Evolutionary conservation across 2,329 filamentous ascomycete species (phyloP).

Genomic region (Coleophoma crateriformis): DNA sequence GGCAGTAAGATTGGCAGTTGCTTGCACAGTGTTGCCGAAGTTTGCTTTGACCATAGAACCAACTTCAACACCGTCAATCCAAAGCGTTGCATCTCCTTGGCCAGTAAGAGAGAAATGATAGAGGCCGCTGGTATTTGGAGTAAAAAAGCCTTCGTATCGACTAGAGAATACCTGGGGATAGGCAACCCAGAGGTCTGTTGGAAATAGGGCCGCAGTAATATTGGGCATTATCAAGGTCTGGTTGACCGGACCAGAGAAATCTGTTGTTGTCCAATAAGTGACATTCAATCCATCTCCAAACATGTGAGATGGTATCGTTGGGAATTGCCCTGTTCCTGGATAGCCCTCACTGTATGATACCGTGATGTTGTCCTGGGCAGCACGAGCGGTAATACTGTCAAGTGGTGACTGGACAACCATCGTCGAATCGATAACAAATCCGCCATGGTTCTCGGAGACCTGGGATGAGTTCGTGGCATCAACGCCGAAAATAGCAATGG

Average conservation of each 20-base stretch:
- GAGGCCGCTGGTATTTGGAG: conserved; percentile 8
- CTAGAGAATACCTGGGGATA: conserved; percentile 14
- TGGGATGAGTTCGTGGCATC: conserved; percentile 11
- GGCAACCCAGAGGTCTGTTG: conserved; percentile 8
- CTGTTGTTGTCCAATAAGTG: conserved; percentile 10
- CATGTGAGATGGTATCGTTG: conserved; percentile 6
- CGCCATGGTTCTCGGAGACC: conserved; percentile 12
- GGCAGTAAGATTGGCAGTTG: conserved; percentile 6
- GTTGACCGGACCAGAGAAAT: conserved; percentile 8
- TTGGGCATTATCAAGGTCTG: conserved; percentile 10
- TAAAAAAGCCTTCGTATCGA: conserved; percentile 8
- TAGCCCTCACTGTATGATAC: conserved; percentile 12
- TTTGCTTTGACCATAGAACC: conserved; percentile 13
- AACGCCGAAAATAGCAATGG: conserved; percentile 8
- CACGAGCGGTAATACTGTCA: conserved; percentile 5
- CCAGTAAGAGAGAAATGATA: conserved; percentile 12
- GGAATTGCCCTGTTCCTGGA: conserved; percentile 11
- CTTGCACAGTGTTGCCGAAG: conserved; percentile 14
- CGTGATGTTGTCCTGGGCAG: conserved; percentile 8
- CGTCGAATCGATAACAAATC: conserved; percentile 12
- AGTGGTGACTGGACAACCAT: conserved; percentile 11
- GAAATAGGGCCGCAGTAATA: conserved; percentile 11
- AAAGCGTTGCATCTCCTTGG: conserved; percentile 11
- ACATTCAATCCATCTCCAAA: conserved; percentile 11
- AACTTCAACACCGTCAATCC: conserved; percentile 6